Conservation (phyloP, 2,329 filamentous ascomycete species). For the Sphaerostilbella broomeana region DNA sequence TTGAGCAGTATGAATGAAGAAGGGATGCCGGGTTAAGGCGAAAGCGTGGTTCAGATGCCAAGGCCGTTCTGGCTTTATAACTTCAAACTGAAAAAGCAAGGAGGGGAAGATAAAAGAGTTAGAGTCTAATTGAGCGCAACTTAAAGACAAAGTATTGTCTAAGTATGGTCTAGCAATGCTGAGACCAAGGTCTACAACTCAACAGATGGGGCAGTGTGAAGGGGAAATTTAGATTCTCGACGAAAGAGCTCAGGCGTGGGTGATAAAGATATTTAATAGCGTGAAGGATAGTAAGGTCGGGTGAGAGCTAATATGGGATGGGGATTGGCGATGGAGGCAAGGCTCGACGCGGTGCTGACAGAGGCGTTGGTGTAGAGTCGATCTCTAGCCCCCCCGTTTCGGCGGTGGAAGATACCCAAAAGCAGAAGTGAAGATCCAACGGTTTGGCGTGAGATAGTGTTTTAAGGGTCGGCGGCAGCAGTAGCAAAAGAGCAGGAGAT, state of each 20-base stretch:
- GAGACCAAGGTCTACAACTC: too few species aligned
- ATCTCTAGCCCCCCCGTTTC: constrained; percentile 10
- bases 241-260: too few species aligned
- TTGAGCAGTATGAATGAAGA: constrained; percentile 2
- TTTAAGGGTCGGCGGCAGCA: constrained; percentile 2
- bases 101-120: too few species aligned
- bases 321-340: constrained; percentile 11
- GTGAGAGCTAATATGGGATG: constrained; percentile 13
- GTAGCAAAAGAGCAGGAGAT: constrained; percentile 15
- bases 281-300: constrained; percentile 9
- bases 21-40: not conserved
- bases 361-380: constrained; percentile 10
- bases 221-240: too few species aligned
- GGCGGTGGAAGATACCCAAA: constrained; percentile 3
- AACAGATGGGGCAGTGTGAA: too few species aligned
- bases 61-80: too few species aligned
- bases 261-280: too few species aligned
- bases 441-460: constrained; percentile 5
- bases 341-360: constrained; percentile 11
- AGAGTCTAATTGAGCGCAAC: too few species aligned
- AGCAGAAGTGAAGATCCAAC: constrained; percentile 6
- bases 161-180: too few species aligned
- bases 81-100: too few species aligned
- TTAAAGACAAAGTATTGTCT: too few species aligned
- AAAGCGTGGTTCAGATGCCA: too few species aligned